phyloP scores from a whole-genome alignment of 1,284 basidiomycete genomes.

The Meira miltonrushii region DNA sequence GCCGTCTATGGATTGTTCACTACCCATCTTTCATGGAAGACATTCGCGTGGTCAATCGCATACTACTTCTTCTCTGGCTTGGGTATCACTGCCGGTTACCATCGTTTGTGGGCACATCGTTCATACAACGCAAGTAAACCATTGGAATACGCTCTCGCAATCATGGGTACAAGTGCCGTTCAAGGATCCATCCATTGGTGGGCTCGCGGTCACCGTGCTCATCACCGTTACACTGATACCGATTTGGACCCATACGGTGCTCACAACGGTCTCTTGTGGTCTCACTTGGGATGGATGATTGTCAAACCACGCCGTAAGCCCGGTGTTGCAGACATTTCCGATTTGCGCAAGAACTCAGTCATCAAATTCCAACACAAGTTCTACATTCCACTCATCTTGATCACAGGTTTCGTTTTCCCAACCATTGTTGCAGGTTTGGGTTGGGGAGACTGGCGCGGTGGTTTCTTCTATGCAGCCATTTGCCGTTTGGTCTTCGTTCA shows the following conservation, averaged over 20 bases:
- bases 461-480: constrained; percentile 50
- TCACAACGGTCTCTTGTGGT: constrained; percentile 49
- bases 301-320: constrained; percentile 51
- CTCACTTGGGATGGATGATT: constrained; percentile 52
- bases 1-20: constrained; percentile 44
- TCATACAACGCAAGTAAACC: constrained; percentile 41
- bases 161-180: constrained; percentile 49
- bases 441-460: constrained; percentile 50
- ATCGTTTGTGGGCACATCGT: constrained; percentile 50
- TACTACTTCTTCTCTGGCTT: constrained; percentile 52
- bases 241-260: constrained; percentile 52
- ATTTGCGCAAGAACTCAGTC: constrained; percentile 47
- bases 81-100: constrained; percentile 49
- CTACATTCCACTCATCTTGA: constrained; percentile 49
- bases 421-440: constrained; percentile 51
- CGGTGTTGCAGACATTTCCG: constrained; percentile 49
- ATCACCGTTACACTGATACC: constrained; percentile 52
- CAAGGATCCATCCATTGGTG: constrained; percentile 52
- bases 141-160: constrained; percentile 44
- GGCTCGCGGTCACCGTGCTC: constrained; percentile 51
- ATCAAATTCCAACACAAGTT: constrained; percentile 51
- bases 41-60: constrained; percentile 30
- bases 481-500: constrained; percentile 49
- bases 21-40: constrained; percentile 31
- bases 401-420: constrained; percentile 48